Evolutionary conservation across 1,284 basidiomycete genomes (phyloP).

Genomic region (Apiotrichum mycotoxinovorans): DNA sequence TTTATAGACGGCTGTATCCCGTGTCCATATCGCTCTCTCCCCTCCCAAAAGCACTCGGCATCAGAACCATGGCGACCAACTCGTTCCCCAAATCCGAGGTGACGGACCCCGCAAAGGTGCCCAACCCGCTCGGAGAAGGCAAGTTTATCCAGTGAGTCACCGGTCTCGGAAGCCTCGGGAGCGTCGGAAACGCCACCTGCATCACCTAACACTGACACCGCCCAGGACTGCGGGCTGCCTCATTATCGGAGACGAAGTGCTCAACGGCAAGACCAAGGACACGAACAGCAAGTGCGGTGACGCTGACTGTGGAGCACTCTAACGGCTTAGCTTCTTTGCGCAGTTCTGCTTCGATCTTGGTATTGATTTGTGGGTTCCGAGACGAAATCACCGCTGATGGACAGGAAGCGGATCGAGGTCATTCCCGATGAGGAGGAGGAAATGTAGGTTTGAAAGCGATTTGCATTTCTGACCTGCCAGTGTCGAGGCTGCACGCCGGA

Average conservation of each 20-base stretch:
- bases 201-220: not conserved
- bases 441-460: constrained; percentile 60
- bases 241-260: constrained; percentile 52
- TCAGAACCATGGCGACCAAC: not conserved
- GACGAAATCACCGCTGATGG: not conserved
- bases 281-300: constrained; percentile 58
- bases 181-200: too few species aligned
- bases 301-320: not conserved
- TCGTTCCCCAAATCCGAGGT: constrained; percentile 14
- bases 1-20: not conserved
- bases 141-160: constrained; percentile 57
- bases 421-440: constrained; percentile 85
- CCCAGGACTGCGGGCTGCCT: constrained; percentile 47
- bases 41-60: not conserved
- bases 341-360: constrained; percentile 83
- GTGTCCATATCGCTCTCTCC: not conserved
- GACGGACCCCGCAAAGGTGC: constrained; percentile 33
- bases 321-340: constrained; percentile 66
- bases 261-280: constrained; percentile 63
- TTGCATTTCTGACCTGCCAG: constrained; percentile 50
- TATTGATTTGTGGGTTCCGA: constrained; percentile 67
- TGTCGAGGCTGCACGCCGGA: constrained; percentile 74
- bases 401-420: constrained; percentile 81
- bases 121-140: constrained; percentile 64
- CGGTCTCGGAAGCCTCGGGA: too few species aligned